Evolutionary conservation across 352 stramenopile species (phyloP).

Genomic region (Phytopythium montanum): DNA sequence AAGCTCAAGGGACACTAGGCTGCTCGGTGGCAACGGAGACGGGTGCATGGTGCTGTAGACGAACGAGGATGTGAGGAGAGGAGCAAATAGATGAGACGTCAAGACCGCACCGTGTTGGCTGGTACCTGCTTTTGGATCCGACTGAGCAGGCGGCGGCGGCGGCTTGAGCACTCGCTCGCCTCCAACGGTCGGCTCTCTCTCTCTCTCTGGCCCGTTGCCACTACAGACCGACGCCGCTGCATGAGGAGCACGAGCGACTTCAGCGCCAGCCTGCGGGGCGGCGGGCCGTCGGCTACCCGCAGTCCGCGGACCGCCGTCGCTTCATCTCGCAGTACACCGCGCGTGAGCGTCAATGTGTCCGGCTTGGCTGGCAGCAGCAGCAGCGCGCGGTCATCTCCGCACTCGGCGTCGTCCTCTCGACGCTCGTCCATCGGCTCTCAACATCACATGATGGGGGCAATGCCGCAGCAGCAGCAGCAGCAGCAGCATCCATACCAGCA

Average conservation of each 20-base stretch:
- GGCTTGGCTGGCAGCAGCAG: slow-evolving; percentile 25
- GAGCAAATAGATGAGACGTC: slow-evolving; percentile 2
- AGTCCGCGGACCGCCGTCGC: slow-evolving; percentile 7
- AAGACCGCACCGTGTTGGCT: neutral
- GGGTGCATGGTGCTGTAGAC: no score
- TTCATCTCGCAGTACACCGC: slow-evolving; percentile 12
- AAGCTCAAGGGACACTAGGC: slow-evolving; percentile 51
- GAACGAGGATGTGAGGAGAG: neutral
- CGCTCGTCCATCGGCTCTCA: slow-evolving; percentile 23
- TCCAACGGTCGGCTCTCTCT: neutral
- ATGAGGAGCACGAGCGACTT: slow-evolving; percentile 39
- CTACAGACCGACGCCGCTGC: slow-evolving; percentile 9
- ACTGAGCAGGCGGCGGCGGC: neutral
- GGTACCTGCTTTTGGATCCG: slow-evolving; percentile 1
- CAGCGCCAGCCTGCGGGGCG: slow-evolving; percentile 21
- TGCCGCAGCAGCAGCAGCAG: slow-evolving; percentile 21
- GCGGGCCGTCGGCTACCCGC: slow-evolving; percentile 11
- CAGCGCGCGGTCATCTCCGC: slow-evolving; percentile 34
- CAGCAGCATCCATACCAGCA: slow-evolving; percentile 9
- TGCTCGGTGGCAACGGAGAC: neutral
- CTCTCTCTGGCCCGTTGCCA: neutral
- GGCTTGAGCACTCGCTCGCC: neutral
- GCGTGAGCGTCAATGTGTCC: slow-evolving; percentile 48
- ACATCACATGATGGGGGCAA: slow-evolving; percentile 7
- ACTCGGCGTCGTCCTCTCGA: slow-evolving; percentile 15